Base-by-base conservation (phyloP, 1,139 yeast genomes). In the Yamadazyma pseudoaaseri region DNA sequence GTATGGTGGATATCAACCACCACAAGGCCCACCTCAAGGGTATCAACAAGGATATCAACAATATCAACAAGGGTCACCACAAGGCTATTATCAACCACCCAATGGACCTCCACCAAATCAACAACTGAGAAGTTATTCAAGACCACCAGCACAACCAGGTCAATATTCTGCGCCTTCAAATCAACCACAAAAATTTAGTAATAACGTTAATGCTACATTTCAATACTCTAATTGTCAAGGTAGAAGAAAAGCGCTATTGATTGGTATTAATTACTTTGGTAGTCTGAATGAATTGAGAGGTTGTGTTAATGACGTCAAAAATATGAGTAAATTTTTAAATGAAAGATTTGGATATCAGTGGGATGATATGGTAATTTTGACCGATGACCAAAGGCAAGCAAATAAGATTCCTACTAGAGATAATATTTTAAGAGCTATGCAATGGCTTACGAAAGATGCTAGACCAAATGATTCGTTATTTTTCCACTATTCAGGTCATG, bases 401-500 rank as follows among this genome's bases (percentile, higher is more conserved):
- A 76, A 83, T 20, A 68, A 81, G 22, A 67, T 84, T 12, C 97
- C 97, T 12, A 81, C 90, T 6, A 70, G 76, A 44, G 81, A 72
- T 8, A 90, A 90, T 56, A 87, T 90, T 51, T 52, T 86, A 26
- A 70, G 86, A 33, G 97, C 95, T 1, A 86, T 89, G 90, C 81
- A 79, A 44, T 90, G 97, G 97, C 72, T 90, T 17, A 95, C 86
- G 16, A 67, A 67, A 28, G 90, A 74, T 44, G 97, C 96, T 1
- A 68, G 70, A 42, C 87, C 96, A n/a, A 86, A 89, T 51, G 95
- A 92, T 65, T 77, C 86, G 16, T 62, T 81, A 41, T 82, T 89
- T 45, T 81, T 89, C 71, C 96, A 89, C 57, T 89, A 84, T 57
- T 85, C 96, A 1, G 96, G 97, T 6, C 97, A 90, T 56, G 97